Base-by-base conservation (phyloP, 495 filamentous ascomycete species). In the Aspergillus baeticus region DNA sequence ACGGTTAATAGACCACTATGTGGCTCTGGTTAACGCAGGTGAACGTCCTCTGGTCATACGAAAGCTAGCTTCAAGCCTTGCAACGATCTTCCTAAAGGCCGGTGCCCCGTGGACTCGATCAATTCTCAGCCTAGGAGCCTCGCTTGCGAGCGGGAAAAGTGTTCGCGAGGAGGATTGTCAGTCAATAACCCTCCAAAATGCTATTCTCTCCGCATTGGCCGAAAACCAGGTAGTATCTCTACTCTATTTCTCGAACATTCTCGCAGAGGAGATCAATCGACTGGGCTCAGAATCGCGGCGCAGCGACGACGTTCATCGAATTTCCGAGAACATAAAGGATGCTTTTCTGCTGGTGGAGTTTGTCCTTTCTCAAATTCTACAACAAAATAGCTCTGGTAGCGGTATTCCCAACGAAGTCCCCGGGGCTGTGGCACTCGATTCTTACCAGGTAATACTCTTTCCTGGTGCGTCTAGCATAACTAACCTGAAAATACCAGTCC, bases 21-120 rank as follows among this genome's bases (percentile, higher is more conserved):
- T 91, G 10, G 68, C 74, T 15, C 76, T 84, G 17, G 77, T 88
- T 1, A 77, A 75, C 37, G 75, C 79, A 34, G 80, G 78, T 0
- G 83, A 87, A 20, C 78, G 80, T 10, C 61, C 80, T 26, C 74
- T 94, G 46, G 91, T 96, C 7, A 71, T 87, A 34, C 84, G 83
- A 66, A 98, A 98, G 72, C 77, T 97, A 20, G 92, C 91, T 61
- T 84, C 88, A 20, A 89, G 90, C 36, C 69, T 97, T 8, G 87
- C 88, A 35, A 85, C 88, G 5, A 90, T 88, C 63, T 96, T 91
- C 63, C 72, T 91, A 26, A 86, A 87, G 49, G 85, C 88, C 37
- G 81, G 83, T 0, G 71, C 81, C 21, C 74, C 79, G 4, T 96
- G 91, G 90, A 75, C 76, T 29, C 76, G 74, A 54, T 90, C 86